Base-by-base conservation (phyloP, 441 rosid species). In the Pelargonium myrrhifolium region DNA sequence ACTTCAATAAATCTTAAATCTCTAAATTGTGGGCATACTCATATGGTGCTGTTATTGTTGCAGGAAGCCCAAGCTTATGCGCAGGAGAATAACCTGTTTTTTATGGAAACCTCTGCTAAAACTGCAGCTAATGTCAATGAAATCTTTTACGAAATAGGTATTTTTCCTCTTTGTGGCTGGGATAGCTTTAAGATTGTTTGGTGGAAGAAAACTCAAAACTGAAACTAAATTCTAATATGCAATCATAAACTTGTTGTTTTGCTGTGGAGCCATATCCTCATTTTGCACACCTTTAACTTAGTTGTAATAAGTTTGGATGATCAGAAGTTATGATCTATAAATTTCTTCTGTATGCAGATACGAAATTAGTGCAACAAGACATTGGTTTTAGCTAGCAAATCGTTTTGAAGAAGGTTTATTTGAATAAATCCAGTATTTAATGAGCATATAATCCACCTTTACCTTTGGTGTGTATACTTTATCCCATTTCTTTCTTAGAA, bases 81-180 rank as follows among this genome's bases (percentile, higher is more conserved):
- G 12, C 83, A 87, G 63, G 99, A 92, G 75, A 83, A 88, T 61
- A 83, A 86, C 45, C 94, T 94, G 71, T 94, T 94, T 89, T 94
- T 92, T 75, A 84, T 87, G 91, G 99, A 94, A 81, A 92, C 97
- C 43, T 94, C 98, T 56, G 99, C 98, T 3, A 94, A 94, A 83
- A 87, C 96, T 42, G 97, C 99, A 18, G 31, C 82, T 43, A 92
- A 94, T 70, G 98, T 92, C 58, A 92, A 92, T 68, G 98, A 92
- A 62, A 79, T 89, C 66, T 94, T 94, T 77, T 78, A 87, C 64
- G 99, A 94, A 81, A 92, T 94, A 70, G 99, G 99, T 91, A 73
- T 1, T 39, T 21, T 65, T 47, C 28, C 28, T 26, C 60, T 14
- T 12, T 6, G 8, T 63, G 9, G 12, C 42, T 62, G 45, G 45